Evolutionary conservation across 495 filamentous ascomycete species (phyloP).

Genomic region (Penicillium bialowiezense): DNA sequence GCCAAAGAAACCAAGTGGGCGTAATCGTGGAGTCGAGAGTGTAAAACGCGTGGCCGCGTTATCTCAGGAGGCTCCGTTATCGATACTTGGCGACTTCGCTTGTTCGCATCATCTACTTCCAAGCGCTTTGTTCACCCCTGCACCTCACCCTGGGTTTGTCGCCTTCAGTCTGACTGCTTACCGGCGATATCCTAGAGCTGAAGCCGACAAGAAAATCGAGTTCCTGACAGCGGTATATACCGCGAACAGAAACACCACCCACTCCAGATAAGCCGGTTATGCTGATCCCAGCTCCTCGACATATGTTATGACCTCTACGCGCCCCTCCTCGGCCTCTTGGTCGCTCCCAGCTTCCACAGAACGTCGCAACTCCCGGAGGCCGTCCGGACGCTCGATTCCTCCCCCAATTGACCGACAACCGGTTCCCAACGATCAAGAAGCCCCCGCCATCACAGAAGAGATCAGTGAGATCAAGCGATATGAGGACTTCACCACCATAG

Average conservation of each 20-base stretch:
- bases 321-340: constrained; percentile 56
- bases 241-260: constrained; percentile 15
- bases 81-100: constrained; percentile 27
- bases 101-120: constrained; percentile 15
- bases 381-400: constrained; percentile 67
- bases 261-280: constrained; percentile 27
- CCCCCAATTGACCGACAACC: constrained; percentile 56
- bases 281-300: constrained; percentile 27
- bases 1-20: neutral
- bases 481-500: constrained; percentile 97
- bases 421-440: constrained; percentile 34
- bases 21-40: constrained; percentile 13
- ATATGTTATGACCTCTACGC: constrained; percentile 63
- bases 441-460: constrained; percentile 81
- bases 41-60: constrained; percentile 28
- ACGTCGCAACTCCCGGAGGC: constrained; percentile 60
- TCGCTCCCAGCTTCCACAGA: constrained; percentile 54
- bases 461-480: constrained; percentile 98
- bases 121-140: constrained; percentile 8
- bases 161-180: neutral
- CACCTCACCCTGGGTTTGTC: neutral
- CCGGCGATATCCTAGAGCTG: neutral
- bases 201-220: neutral
- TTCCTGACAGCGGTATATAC: constrained; percentile 4
- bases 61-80: constrained; percentile 32